Evolutionary conservation across 2,329 filamentous ascomycete species (phyloP).

Genomic region (Daldinia eschscholtzii): DNA sequence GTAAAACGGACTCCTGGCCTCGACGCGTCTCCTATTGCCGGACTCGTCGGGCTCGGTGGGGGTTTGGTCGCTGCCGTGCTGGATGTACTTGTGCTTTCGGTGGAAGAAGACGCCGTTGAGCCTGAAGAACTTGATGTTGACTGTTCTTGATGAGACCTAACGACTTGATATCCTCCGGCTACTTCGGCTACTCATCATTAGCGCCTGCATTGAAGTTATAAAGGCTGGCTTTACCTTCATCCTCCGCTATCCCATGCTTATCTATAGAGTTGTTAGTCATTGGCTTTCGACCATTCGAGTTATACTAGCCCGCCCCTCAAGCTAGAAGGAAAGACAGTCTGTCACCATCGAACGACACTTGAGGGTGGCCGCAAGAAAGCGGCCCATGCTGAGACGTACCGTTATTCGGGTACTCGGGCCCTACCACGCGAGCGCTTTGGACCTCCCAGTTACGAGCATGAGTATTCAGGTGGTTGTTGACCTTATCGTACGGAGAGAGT

Average conservation of each 20-base stretch:
- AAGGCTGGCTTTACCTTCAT: constrained; percentile 19
- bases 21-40: constrained; percentile 8
- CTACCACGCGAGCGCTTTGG: constrained; percentile 15
- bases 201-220: neutral
- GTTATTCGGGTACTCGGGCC: constrained; percentile 17
- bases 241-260: constrained; percentile 2
- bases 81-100: constrained; percentile 9
- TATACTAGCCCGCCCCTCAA: neutral
- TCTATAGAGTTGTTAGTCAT: neutral
- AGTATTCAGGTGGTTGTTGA: constrained; percentile 23
- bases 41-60: constrained; percentile 12
- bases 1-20: constrained; percentile 41
- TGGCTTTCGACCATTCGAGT: neutral
- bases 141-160: constrained; percentile 6
- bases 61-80: constrained; percentile 14
- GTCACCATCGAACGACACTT: neutral
- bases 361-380: constrained; percentile 3
- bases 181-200: constrained; percentile 18
- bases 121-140: constrained; percentile 22
- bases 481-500: constrained; percentile 23
- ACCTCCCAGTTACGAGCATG: constrained; percentile 25
- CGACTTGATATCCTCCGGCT: constrained; percentile 11
- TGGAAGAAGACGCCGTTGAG: constrained; percentile 25
- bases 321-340: neutral
- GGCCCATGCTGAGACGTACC: constrained; percentile 8